phyloP scores from a whole-genome alignment of 2,329 filamentous ascomycete genomes.

The Simplicillium sp. region DNA sequence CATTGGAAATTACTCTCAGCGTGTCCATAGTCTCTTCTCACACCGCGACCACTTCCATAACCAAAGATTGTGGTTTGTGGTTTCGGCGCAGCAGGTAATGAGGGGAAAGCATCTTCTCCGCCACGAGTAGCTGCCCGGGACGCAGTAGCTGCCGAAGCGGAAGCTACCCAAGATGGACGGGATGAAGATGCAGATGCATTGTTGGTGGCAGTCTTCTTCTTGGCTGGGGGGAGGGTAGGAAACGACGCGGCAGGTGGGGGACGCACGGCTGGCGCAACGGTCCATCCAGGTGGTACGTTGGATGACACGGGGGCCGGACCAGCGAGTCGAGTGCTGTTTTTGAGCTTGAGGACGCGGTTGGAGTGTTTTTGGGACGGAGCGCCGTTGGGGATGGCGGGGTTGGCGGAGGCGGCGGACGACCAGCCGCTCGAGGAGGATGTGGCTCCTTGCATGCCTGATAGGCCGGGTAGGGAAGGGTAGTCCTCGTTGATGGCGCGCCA shows the following conservation, averaged over 20 bases:
- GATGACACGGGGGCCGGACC: slow-evolving; percentile 18
- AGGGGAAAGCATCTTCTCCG: slow-evolving; percentile 63
- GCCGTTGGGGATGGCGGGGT: slow-evolving; percentile 30
- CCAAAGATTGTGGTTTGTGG: slow-evolving; percentile 53
- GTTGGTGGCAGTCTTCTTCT: neutral
- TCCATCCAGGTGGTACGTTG: slow-evolving; percentile 12
- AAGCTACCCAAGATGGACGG: slow-evolving; percentile 14
- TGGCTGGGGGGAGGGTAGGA: slow-evolving; percentile 24
- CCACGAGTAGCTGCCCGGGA: slow-evolving; percentile 12
- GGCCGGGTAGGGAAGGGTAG: slow-evolving; percentile 77
- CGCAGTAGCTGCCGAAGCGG: slow-evolving; percentile 2
- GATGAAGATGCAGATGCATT: slow-evolving; percentile 1
- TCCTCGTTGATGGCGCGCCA: slow-evolving; percentile 96
- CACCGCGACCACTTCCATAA: slow-evolving; percentile 42
- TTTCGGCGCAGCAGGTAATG: slow-evolving; percentile 70
- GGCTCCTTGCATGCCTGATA: slow-evolving; percentile 57
- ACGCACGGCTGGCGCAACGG: slow-evolving; percentile 12
- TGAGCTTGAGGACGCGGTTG: slow-evolving; percentile 46
- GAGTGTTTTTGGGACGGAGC: slow-evolving; percentile 38
- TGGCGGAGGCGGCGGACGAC: slow-evolving; percentile 51
- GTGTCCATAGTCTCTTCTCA: slow-evolving; percentile 42
- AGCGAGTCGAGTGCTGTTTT: slow-evolving; percentile 44
- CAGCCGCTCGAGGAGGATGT: slow-evolving; percentile 48
- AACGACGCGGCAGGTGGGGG: slow-evolving; percentile 20
- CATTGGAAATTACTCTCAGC: slow-evolving; percentile 44